Evolutionary conservation across 225 moss, liverwort and hornwort species (phyloP).

Genomic region (Ulota crispa): DNA sequence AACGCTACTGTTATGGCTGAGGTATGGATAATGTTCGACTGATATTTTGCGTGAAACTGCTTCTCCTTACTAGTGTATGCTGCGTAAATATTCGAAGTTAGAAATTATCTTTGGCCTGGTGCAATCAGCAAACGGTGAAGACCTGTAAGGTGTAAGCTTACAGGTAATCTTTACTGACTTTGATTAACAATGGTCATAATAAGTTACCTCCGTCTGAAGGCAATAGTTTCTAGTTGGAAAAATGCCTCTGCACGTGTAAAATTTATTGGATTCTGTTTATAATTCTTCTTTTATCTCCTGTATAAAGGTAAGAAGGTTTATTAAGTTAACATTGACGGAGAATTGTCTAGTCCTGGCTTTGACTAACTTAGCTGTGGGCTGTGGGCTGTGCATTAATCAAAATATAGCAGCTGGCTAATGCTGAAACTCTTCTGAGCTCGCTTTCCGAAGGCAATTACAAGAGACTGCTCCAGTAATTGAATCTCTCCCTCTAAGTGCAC

Average conservation of each 20-base stretch:
- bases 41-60: not conserved
- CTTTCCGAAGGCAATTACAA: not conserved
- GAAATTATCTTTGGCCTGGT: not conserved
- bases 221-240: not conserved
- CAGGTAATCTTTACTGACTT: not conserved
- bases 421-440: not conserved
- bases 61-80: conserved; percentile 1
- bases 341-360: not conserved
- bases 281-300: not conserved
- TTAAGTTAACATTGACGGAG: not conserved
- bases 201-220: too few species aligned
- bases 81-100: not conserved
- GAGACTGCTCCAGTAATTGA: not conserved
- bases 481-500: not conserved
- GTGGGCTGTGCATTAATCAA: not conserved
- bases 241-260: not conserved
- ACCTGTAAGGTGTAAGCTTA: not conserved
- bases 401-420: not conserved
- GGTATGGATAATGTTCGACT: not conserved
- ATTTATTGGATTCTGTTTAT: not conserved
- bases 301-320: not conserved
- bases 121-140: not conserved
- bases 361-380: not conserved
- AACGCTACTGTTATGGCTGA: not conserved
- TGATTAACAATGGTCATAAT: not conserved